phyloP scores from a whole-genome alignment of 2,329 filamentous ascomycete genomes.

The Fusarium drepaniforme region DNA sequence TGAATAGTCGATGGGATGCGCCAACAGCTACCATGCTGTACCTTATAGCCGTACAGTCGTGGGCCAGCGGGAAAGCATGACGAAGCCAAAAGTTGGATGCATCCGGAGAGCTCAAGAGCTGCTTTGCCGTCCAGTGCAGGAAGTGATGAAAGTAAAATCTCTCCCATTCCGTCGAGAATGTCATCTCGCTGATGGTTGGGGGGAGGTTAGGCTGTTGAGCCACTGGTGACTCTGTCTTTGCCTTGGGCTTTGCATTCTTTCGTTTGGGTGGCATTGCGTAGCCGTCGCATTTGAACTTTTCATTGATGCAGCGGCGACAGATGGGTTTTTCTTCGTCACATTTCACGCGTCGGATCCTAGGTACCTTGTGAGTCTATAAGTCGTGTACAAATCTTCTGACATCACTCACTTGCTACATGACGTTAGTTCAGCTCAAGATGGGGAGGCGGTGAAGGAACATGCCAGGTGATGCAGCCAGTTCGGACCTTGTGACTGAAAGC shows the following conservation, averaged over 20 bases:
- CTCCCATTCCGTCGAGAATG: background rate
- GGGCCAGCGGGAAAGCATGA: background rate
- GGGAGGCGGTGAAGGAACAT: background rate
- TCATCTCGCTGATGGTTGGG: background rate
- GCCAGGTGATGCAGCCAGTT: background rate
- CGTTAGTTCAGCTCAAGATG: background rate
- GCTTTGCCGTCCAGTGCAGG: background rate
- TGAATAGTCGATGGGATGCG: background rate
- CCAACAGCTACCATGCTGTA: background rate
- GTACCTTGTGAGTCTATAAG: background rate
- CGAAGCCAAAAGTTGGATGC: background rate
- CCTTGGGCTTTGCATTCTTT: background rate
- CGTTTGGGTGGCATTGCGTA: background rate
- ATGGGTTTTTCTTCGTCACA: background rate
- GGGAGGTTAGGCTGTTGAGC: background rate
- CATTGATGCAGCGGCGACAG: background rate
- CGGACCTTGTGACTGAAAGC: background rate
- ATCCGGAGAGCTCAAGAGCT: background rate
- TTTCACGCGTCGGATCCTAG: background rate
- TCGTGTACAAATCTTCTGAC: rapidly evolving
- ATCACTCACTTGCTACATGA: background rate
- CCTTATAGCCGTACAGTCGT: background rate
- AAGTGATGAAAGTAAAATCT: background rate
- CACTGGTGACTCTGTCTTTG: background rate
- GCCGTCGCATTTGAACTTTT: background rate